Evolutionary conservation across 2,329 filamentous ascomycete genomes (phyloP).

Genomic region (Colletotrichum brevisporum): DNA sequence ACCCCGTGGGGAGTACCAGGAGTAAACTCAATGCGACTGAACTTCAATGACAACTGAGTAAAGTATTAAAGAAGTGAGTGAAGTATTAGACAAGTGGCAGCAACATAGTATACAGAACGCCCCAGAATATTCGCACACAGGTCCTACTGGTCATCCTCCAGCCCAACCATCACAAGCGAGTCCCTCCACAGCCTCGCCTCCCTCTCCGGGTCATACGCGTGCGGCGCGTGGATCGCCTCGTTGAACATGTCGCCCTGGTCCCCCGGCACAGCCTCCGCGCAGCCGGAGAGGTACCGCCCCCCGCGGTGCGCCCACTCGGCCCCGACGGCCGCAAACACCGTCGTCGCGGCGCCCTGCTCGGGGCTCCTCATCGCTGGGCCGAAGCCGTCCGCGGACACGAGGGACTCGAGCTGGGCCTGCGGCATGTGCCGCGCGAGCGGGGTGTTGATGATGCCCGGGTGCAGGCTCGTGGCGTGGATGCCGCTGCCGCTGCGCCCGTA

Average conservation of each 20-base stretch:
- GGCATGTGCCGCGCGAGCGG: not conserved
- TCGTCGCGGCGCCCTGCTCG: conserved; percentile 64
- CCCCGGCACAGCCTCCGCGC: conserved; percentile 43
- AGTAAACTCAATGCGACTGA: too few relatives aligned
- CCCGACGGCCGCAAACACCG: conserved; percentile 58
- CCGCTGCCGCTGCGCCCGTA: conserved; percentile 12
- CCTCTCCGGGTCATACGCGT: not conserved
- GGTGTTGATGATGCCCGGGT: conserved; percentile 33
- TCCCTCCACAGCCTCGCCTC: conserved; percentile 9
- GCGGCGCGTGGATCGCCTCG: not conserved
- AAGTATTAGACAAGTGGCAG: too few relatives aligned
- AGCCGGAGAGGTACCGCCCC: conserved; percentile 61
- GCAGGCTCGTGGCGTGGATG: conserved; percentile 49
- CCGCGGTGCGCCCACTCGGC: conserved; percentile 60
- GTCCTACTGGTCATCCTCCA: not conserved
- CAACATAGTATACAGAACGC: not conserved
- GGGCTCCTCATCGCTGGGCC: conserved; percentile 35
- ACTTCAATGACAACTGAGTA: not conserved
- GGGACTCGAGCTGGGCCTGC: not conserved
- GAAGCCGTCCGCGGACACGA: not conserved
- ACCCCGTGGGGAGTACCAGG: not conserved
- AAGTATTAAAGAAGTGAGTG: not conserved
- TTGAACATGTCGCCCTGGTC: not conserved
- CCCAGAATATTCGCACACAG: not conserved
- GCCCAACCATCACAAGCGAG: conserved; percentile 14